Evolutionary conservation across 805 yeast genomes (phyloP).

Genomic region (Kurtzmaniella fragi): DNA sequence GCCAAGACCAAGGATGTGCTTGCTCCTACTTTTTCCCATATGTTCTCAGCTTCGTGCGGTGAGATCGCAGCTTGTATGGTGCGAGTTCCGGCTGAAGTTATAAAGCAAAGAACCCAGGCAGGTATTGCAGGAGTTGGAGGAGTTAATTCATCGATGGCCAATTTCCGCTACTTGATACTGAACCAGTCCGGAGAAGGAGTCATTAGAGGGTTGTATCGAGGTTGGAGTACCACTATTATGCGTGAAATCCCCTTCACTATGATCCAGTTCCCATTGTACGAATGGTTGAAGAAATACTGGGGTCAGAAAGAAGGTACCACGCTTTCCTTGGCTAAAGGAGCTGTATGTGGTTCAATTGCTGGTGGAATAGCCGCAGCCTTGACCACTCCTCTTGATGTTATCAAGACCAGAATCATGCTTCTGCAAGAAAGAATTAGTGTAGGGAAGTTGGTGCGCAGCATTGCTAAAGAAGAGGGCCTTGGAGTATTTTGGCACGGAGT

Average conservation of each 20-base stretch:
- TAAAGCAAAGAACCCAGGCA: conserved; percentile 88
- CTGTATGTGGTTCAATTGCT: conserved; percentile 76
- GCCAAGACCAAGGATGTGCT: conserved; percentile 27
- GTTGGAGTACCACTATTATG: conserved; percentile 88
- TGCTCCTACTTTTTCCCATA: conserved; percentile 51
- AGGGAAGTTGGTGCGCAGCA: conserved; percentile 40
- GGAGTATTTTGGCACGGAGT: conserved; percentile 74
- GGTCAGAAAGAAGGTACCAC: conserved; percentile 31
- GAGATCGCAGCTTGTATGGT: conserved; percentile 92
- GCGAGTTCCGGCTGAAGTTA: conserved; percentile 94
- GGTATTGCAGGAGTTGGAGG: conserved; percentile 29
- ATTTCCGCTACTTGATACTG: conserved; percentile 56
- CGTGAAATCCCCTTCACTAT: conserved; percentile 96
- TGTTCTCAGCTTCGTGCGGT: conserved; percentile 84
- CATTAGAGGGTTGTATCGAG: conserved; percentile 77
- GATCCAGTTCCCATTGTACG: conserved; percentile 94
- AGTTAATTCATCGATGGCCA: conserved; percentile 57
- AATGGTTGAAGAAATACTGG: conserved; percentile 64
- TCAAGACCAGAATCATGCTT: conserved; percentile 85
- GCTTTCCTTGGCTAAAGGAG: conserved; percentile 68
- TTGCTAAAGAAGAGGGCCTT: conserved; percentile 70
- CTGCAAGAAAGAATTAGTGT: conserved; percentile 46
- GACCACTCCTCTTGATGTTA: conserved; percentile 76
- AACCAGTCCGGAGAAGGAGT: conserved; percentile 77
- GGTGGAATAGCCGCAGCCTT: conserved; percentile 80